These are phyloP conservation scores for Gossypium schwendimanii DNA, from an alignment of 441 rosid genomes.

Conservation along the genomic window DNA sequence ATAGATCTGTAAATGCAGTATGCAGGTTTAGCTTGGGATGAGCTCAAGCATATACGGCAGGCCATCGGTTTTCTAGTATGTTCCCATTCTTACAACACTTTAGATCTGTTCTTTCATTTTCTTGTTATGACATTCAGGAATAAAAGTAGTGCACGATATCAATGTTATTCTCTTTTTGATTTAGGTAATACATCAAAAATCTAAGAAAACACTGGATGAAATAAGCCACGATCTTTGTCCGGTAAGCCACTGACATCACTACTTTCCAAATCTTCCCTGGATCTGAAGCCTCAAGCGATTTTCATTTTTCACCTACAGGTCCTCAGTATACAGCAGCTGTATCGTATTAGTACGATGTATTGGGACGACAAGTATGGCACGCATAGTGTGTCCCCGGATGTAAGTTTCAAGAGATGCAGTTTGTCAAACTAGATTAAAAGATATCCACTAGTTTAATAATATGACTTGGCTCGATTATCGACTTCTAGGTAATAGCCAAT, in stretches of 20 bases:
- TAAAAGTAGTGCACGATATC: not conserved
- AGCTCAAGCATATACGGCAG: conserved; percentile 68
- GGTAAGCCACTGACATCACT: conserved; percentile 30
- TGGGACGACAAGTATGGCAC: conserved; percentile 99
- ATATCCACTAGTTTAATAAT: not conserved
- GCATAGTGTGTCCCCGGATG: conserved; percentile 85
- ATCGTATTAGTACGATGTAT: conserved; percentile 95
- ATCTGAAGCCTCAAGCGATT: conserved; percentile 6
- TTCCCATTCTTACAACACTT: conserved; percentile 4
- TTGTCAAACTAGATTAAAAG: conserved; percentile 15
- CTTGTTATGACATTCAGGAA: not conserved
- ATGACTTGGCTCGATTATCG: not conserved
- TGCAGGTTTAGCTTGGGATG: conserved; percentile 83
- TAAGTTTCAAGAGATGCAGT: conserved; percentile 40
- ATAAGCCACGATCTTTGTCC: conserved; percentile 95
- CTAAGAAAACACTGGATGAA: conserved; percentile 89
- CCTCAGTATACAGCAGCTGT: conserved; percentile 89
- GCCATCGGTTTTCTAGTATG: conserved; percentile 77
- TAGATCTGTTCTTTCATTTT: conserved; percentile 2
- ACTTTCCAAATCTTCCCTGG: not conserved
- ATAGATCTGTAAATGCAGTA: conserved; percentile 42
- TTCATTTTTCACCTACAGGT: conserved; percentile 42
- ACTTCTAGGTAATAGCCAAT: conserved; percentile 68
- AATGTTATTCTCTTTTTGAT: conserved; percentile 10
- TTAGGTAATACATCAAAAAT: conserved; percentile 95